A percentile compares a stretch with the other conserved stretches of the same genome.
These are phyloP conservation scores for Diaporthe citriasiana DNA, from an alignment of 2,329 filamentous ascomycete species.

Conservation along the genomic window DNA sequence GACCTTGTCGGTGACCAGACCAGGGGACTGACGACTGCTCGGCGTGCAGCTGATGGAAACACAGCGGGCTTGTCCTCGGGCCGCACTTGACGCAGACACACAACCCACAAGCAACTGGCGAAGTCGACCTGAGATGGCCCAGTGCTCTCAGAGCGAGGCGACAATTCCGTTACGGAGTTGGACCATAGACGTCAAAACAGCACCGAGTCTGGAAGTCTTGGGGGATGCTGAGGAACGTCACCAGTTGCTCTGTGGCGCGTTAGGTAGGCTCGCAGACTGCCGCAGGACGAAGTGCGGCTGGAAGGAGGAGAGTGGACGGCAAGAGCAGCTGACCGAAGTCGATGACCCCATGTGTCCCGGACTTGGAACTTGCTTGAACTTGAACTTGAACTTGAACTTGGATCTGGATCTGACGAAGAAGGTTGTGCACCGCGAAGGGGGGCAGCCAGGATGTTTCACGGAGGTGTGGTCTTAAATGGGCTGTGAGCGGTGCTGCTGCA, in stretches of 20 bases:
- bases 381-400: background rate
- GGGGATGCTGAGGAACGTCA: background rate
- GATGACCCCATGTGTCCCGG: slow-evolving; percentile 20
- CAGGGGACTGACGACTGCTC: slow-evolving; percentile 9
- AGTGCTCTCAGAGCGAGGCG: background rate
- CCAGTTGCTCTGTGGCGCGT: slow-evolving; percentile 2
- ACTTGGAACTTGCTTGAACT: background rate
- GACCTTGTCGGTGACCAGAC: slow-evolving; percentile 18
- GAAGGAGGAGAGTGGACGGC: background rate
- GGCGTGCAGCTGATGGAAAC: slow-evolving; percentile 17
- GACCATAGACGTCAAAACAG: background rate
- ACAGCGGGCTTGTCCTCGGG: slow-evolving; percentile 19
- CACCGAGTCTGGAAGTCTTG: too few relatives aligned
- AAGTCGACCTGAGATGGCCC: background rate
- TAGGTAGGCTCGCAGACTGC: background rate
- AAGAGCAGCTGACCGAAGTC: slow-evolving; percentile 25
- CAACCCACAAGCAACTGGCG: slow-evolving; percentile 7
- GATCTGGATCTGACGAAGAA: slow-evolving; percentile 7
- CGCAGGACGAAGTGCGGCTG: slow-evolving; percentile 22
- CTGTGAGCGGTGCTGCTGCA: slow-evolving; percentile 26
- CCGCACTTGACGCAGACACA: slow-evolving; percentile 19
- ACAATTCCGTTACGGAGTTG: background rate
- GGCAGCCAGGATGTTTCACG: slow-evolving; percentile 20
- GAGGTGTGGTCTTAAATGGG: slow-evolving; percentile 31
- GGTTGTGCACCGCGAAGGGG: slow-evolving; percentile 1